Conservation (phyloP, 495 filamentous ascomycete species). For the Corynascus novoguineensis region DNA sequence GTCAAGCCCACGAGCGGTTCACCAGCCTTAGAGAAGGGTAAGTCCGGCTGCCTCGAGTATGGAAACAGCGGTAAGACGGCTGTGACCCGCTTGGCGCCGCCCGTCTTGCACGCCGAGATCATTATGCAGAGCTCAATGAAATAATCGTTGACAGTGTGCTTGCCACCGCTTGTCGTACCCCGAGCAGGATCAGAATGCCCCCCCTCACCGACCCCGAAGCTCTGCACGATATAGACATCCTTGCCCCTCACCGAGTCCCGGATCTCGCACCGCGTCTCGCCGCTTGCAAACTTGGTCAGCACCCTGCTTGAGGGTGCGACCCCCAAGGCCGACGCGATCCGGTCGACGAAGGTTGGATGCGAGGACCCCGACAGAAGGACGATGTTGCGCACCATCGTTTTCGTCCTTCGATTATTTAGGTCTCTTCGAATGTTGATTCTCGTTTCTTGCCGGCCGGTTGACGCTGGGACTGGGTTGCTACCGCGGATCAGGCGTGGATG, state of each 20-base stretch:
- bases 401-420: background rate
- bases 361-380: constrained; percentile 90
- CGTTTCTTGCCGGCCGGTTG: too few species aligned
- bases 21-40: constrained; percentile 91
- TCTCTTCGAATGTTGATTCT: too few species aligned
- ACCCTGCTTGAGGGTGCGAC: constrained; percentile 76
- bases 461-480: background rate
- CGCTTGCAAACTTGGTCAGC: constrained; percentile 85
- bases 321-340: constrained; percentile 79
- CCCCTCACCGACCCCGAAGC: constrained; percentile 30
- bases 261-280: constrained; percentile 92
- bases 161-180: constrained; percentile 46
- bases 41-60: constrained; percentile 89
- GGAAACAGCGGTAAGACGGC: constrained; percentile 94
- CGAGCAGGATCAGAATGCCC: constrained; percentile 1
- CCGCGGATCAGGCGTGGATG: background rate
- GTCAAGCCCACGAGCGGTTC: constrained; percentile 55
- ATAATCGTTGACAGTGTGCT: constrained; percentile 84
- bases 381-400: constrained; percentile 67
- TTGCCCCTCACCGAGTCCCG: constrained; percentile 93
- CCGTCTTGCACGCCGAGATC: constrained; percentile 96
- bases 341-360: constrained; percentile 80
- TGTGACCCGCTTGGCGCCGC: constrained; percentile 84
- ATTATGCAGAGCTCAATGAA: constrained; percentile 93
- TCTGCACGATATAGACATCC: constrained; percentile 96